These are phyloP conservation scores for Acanthochlamys bracteata DNA, from an alignment of 106 monocot species.

Conservation along the genomic window DNA sequence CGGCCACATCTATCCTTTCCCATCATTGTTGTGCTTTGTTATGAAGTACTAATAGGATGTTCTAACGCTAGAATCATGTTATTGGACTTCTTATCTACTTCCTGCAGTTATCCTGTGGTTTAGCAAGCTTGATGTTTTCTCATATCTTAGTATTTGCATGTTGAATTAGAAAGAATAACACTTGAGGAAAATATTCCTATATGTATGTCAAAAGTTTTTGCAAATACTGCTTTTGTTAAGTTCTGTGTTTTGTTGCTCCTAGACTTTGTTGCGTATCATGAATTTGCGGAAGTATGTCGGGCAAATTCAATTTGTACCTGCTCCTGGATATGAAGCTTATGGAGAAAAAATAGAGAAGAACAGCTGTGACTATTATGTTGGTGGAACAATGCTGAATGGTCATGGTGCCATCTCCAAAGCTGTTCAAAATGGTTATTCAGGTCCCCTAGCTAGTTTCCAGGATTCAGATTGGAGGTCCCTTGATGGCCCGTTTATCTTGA, in stretches of 20 bases:
- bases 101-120: no score
- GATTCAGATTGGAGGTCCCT: conserved; percentile 58
- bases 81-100: no score
- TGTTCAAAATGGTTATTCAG: conserved; percentile 33
- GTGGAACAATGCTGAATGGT: background rate
- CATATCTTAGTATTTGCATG: no score
- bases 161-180: no score
- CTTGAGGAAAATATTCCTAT: no score
- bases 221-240: no score
- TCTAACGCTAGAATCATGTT: no score
- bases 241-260: conserved; percentile 8
- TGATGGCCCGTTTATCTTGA: conserved; percentile 61
- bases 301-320: conserved; percentile 49
- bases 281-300: conserved; percentile 57
- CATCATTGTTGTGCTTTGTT: no score
- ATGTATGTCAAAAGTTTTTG: no score
- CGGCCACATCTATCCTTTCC: no score
- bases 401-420: background rate
- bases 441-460: conserved; percentile 29
- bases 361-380: background rate
- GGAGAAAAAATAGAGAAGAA: conserved; percentile 31
- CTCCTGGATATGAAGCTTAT: conserved; percentile 58
- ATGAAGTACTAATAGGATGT: no score
- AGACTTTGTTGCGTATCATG: conserved; percentile 49
- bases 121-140: no score